Percentiles rank a stretch among this genome's conserved stretches.
Conservation (phyloP, 75 land plant species). For the Pinus tabuliformis region DNA sequence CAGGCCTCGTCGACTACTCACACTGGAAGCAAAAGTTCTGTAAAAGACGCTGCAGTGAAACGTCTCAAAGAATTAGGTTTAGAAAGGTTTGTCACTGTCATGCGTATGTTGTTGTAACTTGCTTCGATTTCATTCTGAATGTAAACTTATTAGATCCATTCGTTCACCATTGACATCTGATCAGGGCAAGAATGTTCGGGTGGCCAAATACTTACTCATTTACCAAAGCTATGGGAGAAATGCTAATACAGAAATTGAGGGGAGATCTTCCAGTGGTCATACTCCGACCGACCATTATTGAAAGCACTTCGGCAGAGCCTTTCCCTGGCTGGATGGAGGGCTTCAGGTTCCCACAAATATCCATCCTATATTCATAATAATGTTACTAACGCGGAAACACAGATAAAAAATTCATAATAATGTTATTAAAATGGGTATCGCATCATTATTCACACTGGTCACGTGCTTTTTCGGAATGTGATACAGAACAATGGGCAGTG, state of each 20-base stretch:
- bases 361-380: background rate
- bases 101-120: background rate
- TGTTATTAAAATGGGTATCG: background rate
- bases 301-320: conserved; percentile 66
- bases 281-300: conserved; percentile 67
- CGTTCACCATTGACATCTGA: background rate
- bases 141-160: background rate
- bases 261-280: conserved; percentile 49
- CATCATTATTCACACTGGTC: background rate
- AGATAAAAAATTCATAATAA: background rate
- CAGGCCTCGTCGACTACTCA: too few relatives aligned
- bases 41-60: background rate
- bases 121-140: background rate
- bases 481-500: conserved; percentile 70
- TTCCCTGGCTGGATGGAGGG: conserved; percentile 94
- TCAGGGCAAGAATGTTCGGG: conserved; percentile 61
- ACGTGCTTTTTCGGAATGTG: background rate
- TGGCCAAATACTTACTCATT: conserved; percentile 85
- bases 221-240: conserved; percentile 84
- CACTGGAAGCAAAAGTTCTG: too few relatives aligned
- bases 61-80: conserved; percentile 40
- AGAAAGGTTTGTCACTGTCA: conserved; percentile 16
- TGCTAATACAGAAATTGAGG: conserved; percentile 36
- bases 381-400: too few relatives aligned
- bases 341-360: conserved; percentile 15